Evolutionary conservation across 257 asterid genomes (phyloP), one percentile per base, ranked within the genome.

Genomic region (Solanum ossicruentum): DNA sequence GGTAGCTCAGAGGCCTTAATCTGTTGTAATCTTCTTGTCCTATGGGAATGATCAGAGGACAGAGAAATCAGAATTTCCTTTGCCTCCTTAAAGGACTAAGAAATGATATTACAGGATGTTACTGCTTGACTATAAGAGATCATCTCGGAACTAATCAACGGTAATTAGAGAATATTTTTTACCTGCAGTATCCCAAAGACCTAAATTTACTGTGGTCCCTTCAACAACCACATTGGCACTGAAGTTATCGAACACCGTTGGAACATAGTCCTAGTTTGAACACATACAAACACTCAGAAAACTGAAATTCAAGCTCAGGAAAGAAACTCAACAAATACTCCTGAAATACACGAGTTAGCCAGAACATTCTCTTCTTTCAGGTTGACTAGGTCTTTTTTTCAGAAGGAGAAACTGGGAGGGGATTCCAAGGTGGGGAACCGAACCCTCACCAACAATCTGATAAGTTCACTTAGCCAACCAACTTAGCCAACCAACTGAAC

Each of bases 161-260:
- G 66, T 45, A 21, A 84, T 54, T 41, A 26, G 21, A 18, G 10
- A 7, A 86, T 12, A 71, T 73, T 45, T 28, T 80, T 85, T 89
- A 93, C 98, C 98, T 89, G 98, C 98, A 67, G 98, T 95, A 89
- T 95, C 98, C 98, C 98, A 95, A 86, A 95, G 97, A 83, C 98
- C 98, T 83, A 95, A 88, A 90, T 95, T 95, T 83, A 95, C 98
- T 12, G 98, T 94, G 84, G 93, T 94, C 83, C 98, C 96, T 89
- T 96, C 99, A 86, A 93, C 97, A 10, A 93, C 97, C 90, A 96
- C 99, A 90, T 96, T 94, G 85, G 99, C 99, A 85, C 99, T 96
- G 93, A 96, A 95, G 92, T 95, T 95, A 85, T 95, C 98, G 85
- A 95, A 95, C 86, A 95, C 98, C 9, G 98, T 95, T 7, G 98